These are phyloP conservation scores for Kitagawia praeruptora DNA, from an alignment of 129 eudicot genomes.

Conservation along the genomic window DNA sequence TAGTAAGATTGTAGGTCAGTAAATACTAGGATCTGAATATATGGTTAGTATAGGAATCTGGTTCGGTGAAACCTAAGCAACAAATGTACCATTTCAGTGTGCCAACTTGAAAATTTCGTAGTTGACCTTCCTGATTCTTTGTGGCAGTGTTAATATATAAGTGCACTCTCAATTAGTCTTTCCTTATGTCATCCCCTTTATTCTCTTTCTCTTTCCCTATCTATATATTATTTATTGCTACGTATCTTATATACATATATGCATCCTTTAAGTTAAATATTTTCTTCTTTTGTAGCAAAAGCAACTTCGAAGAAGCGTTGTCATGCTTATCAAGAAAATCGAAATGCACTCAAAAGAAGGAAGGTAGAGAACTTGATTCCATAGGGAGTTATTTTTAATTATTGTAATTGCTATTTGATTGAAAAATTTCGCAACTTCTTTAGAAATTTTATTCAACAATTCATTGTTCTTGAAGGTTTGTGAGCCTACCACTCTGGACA, in stretches of 20 bases:
- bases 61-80: too few species aligned
- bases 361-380: constrained; percentile 42
- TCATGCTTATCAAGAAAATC: constrained; percentile 46
- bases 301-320: constrained; percentile 38
- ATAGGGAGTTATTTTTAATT: background rate
- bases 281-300: constrained; percentile 1
- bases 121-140: too few species aligned
- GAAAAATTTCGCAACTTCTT: background rate
- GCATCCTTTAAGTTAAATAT: background rate
- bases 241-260: background rate
- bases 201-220: background rate
- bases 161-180: too few species aligned
- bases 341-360: constrained; percentile 41
- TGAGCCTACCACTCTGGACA: constrained; percentile 16
- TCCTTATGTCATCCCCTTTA: too few species aligned
- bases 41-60: too few species aligned
- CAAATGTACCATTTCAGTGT: too few species aligned
- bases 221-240: too few species aligned
- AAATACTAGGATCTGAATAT: too few species aligned
- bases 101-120: too few species aligned
- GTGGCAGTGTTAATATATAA: too few species aligned
- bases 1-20: too few species aligned
- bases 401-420: background rate
- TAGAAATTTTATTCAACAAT: background rate
- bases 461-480: constrained; percentile 31